A percentile compares a stretch with the other conserved stretches of the same genome.
These are phyloP conservation scores for Meyerozyma guilliermondii DNA, from an alignment of 1,139 yeast genomes.

Conservation along the genomic window DNA sequence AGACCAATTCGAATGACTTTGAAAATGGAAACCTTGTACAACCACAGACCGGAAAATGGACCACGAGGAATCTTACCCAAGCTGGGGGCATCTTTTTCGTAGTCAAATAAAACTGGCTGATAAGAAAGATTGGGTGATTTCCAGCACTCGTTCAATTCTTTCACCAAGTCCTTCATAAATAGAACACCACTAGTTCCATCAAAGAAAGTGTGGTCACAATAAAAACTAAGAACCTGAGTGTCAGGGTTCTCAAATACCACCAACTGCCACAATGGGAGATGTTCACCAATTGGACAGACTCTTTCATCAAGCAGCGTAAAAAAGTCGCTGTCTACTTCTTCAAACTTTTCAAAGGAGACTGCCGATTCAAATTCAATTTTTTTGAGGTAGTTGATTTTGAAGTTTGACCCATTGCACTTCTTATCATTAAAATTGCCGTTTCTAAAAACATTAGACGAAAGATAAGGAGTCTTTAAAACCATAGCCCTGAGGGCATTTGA, in stretches of 20 bases:
- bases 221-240: slow-evolving; percentile 18
- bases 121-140: neutral
- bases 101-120: slow-evolving; percentile 6
- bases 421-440: slow-evolving; percentile 10
- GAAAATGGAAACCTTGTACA: slow-evolving; percentile 1
- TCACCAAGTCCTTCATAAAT: slow-evolving; percentile 28
- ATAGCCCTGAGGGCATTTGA: slow-evolving; percentile 21
- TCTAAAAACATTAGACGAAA: slow-evolving; percentile 17
- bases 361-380: slow-evolving; percentile 21
- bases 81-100: slow-evolving; percentile 3
- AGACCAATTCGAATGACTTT: no score
- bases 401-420: slow-evolving; percentile 13
- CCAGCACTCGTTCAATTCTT: slow-evolving; percentile 8
- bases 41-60: slow-evolving; percentile 1
- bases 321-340: slow-evolving; percentile 12
- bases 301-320: slow-evolving; percentile 15
- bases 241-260: slow-evolving; percentile 16
- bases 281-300: slow-evolving; percentile 12
- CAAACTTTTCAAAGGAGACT: slow-evolving; percentile 14
- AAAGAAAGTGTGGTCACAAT: slow-evolving; percentile 28
- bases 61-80: slow-evolving; percentile 3
- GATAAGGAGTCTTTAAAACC: slow-evolving; percentile 17
- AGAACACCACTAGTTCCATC: slow-evolving; percentile 32
- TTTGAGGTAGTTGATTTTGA: slow-evolving; percentile 15
- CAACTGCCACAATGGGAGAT: slow-evolving; percentile 28